phyloP scores from a whole-genome alignment of 441 rosid species.

The Metrosideros polymorpha region DNA sequence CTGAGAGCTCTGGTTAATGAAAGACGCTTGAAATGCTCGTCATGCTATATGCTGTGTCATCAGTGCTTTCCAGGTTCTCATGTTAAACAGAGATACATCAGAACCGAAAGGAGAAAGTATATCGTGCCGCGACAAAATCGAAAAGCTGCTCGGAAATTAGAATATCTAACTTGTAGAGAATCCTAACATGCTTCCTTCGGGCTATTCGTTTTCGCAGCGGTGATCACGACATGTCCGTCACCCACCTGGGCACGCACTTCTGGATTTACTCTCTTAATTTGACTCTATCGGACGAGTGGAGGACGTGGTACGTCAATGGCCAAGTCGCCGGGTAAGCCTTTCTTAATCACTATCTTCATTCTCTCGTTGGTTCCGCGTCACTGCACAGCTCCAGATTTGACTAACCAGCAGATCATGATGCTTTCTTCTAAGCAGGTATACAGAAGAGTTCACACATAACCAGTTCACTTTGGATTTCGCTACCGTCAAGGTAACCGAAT shows the following conservation, averaged over 20 bases:
- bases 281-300: constrained; percentile 15
- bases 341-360: background rate
- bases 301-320: constrained; percentile 28
- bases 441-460: background rate
- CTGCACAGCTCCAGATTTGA: background rate
- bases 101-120: background rate
- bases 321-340: constrained; percentile 28
- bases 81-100: background rate
- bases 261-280: constrained; percentile 16
- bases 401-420: background rate
- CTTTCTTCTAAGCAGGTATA: background rate
- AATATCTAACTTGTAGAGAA: background rate
- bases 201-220: constrained; percentile 11
- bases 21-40: background rate
- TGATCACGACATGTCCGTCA: constrained; percentile 26
- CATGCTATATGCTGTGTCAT: background rate
- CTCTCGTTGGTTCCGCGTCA: rapidly evolving
- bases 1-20: background rate
- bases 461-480: background rate
- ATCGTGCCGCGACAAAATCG: background rate
- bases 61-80: background rate
- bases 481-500: background rate
- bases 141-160: background rate
- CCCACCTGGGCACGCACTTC: constrained; percentile 6
- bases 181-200: background rate